These are phyloP conservation scores for Salix exigua DNA, from an alignment of 345 rosid species.

Conservation along the genomic window DNA sequence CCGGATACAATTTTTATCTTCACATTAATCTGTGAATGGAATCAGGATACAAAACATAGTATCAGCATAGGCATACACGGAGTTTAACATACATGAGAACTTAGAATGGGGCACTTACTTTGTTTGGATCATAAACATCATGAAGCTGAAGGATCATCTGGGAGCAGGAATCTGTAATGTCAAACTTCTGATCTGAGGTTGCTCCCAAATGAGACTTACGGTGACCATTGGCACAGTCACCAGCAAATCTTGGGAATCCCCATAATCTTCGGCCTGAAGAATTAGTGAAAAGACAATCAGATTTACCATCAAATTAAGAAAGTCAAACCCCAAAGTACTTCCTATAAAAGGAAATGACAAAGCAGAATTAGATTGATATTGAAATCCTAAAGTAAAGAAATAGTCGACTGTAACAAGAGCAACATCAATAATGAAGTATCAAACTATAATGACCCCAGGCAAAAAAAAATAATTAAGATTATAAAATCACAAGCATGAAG, in stretches of 20 bases:
- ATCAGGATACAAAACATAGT: neutral
- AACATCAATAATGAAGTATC: neutral
- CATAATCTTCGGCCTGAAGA: constrained; percentile 74
- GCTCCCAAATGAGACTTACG: constrained; percentile 62
- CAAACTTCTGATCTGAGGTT: constrained; percentile 62
- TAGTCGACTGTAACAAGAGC: neutral
- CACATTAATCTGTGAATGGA: constrained; percentile 63
- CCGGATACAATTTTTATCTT: constrained; percentile 90
- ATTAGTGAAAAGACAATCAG: neutral
- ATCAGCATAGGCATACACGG: constrained; percentile 9
- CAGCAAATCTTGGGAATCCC: constrained; percentile 87
- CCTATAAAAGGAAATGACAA: neutral
- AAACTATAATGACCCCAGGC: neutral
- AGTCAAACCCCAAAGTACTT: neutral
- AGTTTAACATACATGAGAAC: constrained; percentile 3
- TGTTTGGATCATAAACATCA: constrained; percentile 95
- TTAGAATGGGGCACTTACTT: constrained; percentile 37
- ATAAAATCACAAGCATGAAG: neutral
- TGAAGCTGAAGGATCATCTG: constrained; percentile 98
- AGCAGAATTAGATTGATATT: neutral
- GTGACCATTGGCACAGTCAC: constrained; percentile 88
- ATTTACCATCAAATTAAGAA: constrained; percentile 1
- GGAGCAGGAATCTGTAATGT: constrained; percentile 86
- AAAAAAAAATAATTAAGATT: neutral
- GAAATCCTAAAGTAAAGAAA: neutral